Evolutionary conservation across 2,329 filamentous ascomycete genomes (phyloP), one percentile per base, ranked within the genome.

Genomic region (Chaetoscypha palmicola): DNA sequence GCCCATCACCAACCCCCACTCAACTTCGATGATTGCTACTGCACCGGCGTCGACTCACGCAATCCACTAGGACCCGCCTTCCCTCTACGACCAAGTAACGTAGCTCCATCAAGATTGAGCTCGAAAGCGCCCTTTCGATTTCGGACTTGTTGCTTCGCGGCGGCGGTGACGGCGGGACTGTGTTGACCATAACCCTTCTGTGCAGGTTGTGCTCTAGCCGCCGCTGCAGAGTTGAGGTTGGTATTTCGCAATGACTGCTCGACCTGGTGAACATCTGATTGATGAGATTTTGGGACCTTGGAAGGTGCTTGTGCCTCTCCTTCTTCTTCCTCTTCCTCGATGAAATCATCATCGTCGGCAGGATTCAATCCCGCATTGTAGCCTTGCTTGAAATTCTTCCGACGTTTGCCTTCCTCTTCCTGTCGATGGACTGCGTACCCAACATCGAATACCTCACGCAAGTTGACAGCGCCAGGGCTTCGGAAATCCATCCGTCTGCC

Each of bases 351-450:
- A 41, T 77, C 75, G 51, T 83, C 78, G 4, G 83, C 70, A 0
- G 76, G 70, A 50, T 83, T 83, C 46, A 85, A 70, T 7, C 71
- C 73, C 24, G 24, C 67, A 58, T 82, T 63, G 69, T 83, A 71
- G 57, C 84, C 76, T 72, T 90, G 72, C 68, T 77, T 71, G 56
- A 90, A 76, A 60, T 94, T 86, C 65, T 94, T 94, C 52, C 88
- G 79, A 42, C 89, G 81, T 69, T 96, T 97, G 58, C 80, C 83
- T 65, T 97, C 92, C 63, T 98, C 92, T 66, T 97, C 92, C 65
- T 97, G 89, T 36, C 92, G 76, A 63, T 97, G 92, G 7, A 98
- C 92, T 7, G 92, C 91, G 59, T 98, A 98, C n/a, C 88, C 84
- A 38, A 98, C 91, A 59, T 98, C 92, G 55, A 98, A 98, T 2